Evolutionary conservation across 2,329 filamentous ascomycete genomes (phyloP), one percentile per base, ranked within the genome.

Genomic region (Penicillium nordicum): DNA sequence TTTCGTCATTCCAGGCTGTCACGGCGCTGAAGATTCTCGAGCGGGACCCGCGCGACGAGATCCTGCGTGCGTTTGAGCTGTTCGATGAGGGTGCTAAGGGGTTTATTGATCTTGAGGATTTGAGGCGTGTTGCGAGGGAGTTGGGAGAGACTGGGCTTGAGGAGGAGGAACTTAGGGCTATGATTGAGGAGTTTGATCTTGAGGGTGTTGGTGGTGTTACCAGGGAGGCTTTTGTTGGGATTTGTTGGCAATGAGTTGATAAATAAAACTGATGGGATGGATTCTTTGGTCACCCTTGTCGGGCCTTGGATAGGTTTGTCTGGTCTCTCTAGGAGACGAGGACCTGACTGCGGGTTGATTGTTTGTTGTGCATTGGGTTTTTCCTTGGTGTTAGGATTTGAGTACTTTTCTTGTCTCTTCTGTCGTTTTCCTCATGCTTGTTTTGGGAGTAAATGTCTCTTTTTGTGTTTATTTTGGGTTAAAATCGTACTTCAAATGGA

Each of bases 171-270:
- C 81, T 99, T 59, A 82, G 85, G 65, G 92, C 92, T 62, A 99
- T 99, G 94, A 94, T 99, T 77, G 92, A 97, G 69, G 93, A 97
- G 75, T 95, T 97, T 78, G 94, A 99, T 78, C 82, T 97, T 62
- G 90, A 96, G 70, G 93, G 91, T 1, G 95, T 96, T 66, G 92
- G 92, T 11, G 92, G 82, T 55, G 86, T 88, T 63, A 81, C 79
- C 46, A 72, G 82, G 66, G 84, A 87, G 57, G 84, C 84, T 57
- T 88, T 88, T 76, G 78, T 87, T 64, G 80, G 82, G n/a, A 88
- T 88, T 63, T 87, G 85, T 72, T 76, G 86, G 72, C 78, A 80
- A 66, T 80, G 66, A 76, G 57, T 41, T 34, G 14, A 53, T 51
- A 40, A 32, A n/a, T 11, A 45, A 55, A 55, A 14, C 23, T 40